A percentile compares a stretch with the other conserved stretches of the same genome.
Evolutionary conservation across 2,329 filamentous ascomycete species (phyloP).

Genomic region (Myriangium duriaei): DNA sequence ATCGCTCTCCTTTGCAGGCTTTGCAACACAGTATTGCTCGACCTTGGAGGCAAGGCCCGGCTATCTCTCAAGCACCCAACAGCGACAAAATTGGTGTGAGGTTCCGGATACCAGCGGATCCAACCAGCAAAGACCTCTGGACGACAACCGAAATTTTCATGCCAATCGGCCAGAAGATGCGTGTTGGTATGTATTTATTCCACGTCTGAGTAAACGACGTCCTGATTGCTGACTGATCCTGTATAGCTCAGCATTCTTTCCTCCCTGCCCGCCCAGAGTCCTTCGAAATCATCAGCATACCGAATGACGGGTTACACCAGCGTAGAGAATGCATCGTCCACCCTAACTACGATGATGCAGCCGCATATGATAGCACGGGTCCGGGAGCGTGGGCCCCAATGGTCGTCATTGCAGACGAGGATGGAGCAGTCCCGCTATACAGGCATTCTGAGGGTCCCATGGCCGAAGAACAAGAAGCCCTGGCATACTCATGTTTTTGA

Average conservation of each 20-base stretch:
- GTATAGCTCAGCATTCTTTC: neutral
- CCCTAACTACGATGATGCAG: constrained; percentile 1
- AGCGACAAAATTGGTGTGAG: constrained; percentile 5
- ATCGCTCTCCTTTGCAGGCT: no score
- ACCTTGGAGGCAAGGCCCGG: no score
- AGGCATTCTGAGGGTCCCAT: no score
- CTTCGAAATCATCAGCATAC: constrained; percentile 6
- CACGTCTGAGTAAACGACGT: neutral
- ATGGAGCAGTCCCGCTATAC: constrained; percentile 4
- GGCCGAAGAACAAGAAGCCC: neutral
- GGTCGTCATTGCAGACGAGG: constrained; percentile 2
- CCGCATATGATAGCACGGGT: neutral
- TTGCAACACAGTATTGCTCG: no score
- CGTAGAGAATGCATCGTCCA: constrained; percentile 3
- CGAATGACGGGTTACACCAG: constrained; percentile 2
- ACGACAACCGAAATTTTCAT: constrained; percentile 3
- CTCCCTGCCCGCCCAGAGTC: constrained; percentile 3
- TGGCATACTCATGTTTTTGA: constrained; percentile 1
- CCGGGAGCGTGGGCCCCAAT: neutral
- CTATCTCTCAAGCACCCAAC: constrained; percentile 3
- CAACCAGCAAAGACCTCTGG: neutral
- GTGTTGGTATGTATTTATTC: constrained; percentile 1
- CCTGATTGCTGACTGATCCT: neutral
- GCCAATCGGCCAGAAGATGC: constrained; percentile 2
- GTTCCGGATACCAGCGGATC: constrained; percentile 1